Evolutionary conservation across 2,329 filamentous ascomycete species (phyloP).

Genomic region (Calonectria multiphialidica): DNA sequence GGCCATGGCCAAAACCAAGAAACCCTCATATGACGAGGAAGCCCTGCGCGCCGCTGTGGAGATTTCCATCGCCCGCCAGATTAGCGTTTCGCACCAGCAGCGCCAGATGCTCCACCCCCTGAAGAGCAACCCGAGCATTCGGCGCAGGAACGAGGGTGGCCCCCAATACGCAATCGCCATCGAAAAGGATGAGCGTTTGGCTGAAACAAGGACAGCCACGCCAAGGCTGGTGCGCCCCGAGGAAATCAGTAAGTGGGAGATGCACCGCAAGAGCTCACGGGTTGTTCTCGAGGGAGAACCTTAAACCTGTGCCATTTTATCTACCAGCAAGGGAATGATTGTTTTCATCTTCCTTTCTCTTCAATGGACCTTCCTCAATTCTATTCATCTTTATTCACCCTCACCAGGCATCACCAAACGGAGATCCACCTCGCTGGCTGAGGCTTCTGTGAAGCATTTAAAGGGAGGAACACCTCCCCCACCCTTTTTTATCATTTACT

Average conservation of each 20-base stretch:
- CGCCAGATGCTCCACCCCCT: slow-evolving; percentile 69
- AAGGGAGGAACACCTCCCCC: background rate
- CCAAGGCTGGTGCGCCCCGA: slow-evolving; percentile 59
- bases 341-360: background rate
- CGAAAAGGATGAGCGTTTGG: slow-evolving; percentile 45
- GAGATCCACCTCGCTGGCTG: slow-evolving; percentile 18
- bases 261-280: slow-evolving; percentile 63
- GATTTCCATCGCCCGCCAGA: slow-evolving; percentile 76
- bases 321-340: background rate
- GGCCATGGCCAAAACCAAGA: slow-evolving; percentile 23
- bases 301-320: background rate
- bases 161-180: slow-evolving; percentile 32
- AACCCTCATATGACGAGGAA: slow-evolving; percentile 32
- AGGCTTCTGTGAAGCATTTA: slow-evolving; percentile 2
- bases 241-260: slow-evolving; percentile 51
- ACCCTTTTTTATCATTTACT: background rate
- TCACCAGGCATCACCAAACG: slow-evolving; percentile 9
- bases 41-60: slow-evolving; percentile 69
- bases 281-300: slow-evolving; percentile 61
- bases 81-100: slow-evolving; percentile 74
- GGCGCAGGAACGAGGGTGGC: slow-evolving; percentile 30
- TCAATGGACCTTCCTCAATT: background rate
- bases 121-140: slow-evolving; percentile 49
- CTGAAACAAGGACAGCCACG: slow-evolving; percentile 55
- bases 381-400: slow-evolving; percentile 5